Conservation (phyloP, 305 asterid genomes). For the Fraxinus dipetala region DNA sequence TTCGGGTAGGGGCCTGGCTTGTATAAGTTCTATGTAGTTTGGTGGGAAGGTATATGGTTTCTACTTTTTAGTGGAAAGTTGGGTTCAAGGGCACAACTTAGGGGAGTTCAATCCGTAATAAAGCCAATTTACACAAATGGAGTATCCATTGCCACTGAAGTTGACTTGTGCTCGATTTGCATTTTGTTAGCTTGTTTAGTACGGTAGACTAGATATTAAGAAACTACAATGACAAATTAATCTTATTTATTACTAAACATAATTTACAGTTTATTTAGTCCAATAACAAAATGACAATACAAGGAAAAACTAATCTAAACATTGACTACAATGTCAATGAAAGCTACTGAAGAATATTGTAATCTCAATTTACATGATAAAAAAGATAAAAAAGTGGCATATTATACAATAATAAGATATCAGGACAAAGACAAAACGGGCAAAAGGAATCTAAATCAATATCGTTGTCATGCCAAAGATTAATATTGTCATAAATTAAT, state of each 20-base stretch:
- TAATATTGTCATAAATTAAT: not conserved
- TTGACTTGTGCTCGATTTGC: not conserved
- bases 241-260: too few relatives aligned
- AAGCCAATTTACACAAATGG: not conserved
- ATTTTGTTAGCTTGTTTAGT: not conserved
- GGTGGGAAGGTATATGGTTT: not conserved
- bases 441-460: constrained; percentile 7
- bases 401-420: not conserved
- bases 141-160: not conserved
- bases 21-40: not conserved
- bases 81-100: not conserved
- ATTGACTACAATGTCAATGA: not conserved
- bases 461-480: not conserved
- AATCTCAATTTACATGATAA: not conserved
- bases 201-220: not conserved
- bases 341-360: not conserved
- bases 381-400: not conserved
- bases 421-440: constrained; percentile 9
- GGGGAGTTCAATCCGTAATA: not conserved
- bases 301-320: not conserved
- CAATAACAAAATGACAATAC: not conserved
- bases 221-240: too few relatives aligned
- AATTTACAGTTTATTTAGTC: not conserved
- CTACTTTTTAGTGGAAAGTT: not conserved
- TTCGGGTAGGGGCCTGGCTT: not conserved